A percentile compares a stretch with the other conserved stretches of the same genome.
phyloP scores from a whole-genome alignment of 1,284 basidiomycete genomes.

The Leccinum pachyderme region DNA sequence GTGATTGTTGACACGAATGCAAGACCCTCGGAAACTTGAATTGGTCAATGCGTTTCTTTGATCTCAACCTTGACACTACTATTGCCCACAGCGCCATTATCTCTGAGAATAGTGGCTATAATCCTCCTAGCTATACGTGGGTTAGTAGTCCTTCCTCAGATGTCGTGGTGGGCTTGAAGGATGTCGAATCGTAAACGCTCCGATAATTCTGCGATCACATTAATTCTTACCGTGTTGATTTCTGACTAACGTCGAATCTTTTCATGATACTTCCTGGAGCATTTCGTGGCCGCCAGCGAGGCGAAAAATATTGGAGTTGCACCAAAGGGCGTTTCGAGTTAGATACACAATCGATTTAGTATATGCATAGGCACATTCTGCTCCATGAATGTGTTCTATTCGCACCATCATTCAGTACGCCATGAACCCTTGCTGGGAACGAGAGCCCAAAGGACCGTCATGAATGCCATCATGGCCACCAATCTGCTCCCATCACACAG shows the following conservation, averaged over 20 bases:
- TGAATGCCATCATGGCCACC: slow-evolving; percentile 44
- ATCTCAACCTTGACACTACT: no score
- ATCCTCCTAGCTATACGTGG: no score
- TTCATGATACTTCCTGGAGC: background rate
- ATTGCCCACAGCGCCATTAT: no score
- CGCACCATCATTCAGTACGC: slow-evolving; percentile 16
- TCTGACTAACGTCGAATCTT: background rate
- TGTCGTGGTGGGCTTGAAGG: no score
- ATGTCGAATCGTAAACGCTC: no score
- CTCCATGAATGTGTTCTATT: background rate
- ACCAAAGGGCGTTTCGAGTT: background rate
- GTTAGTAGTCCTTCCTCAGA: no score
- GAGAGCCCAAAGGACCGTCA: slow-evolving; percentile 44
- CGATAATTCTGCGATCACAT: background rate
- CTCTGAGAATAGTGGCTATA: no score
- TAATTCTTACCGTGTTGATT: background rate
- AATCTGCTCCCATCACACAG: slow-evolving; percentile 32
- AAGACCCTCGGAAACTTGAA: no score
- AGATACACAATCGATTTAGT: background rate
- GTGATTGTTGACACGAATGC: background rate
- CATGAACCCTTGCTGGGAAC: slow-evolving; percentile 33
- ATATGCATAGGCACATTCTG: background rate
- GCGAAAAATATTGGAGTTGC: background rate
- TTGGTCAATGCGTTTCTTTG: no score
- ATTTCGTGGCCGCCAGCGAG: background rate